These are phyloP conservation scores for Zymoseptoria tritici DNA, from an alignment of 2,329 filamentous ascomycete species.

Conservation along the genomic window DNA sequence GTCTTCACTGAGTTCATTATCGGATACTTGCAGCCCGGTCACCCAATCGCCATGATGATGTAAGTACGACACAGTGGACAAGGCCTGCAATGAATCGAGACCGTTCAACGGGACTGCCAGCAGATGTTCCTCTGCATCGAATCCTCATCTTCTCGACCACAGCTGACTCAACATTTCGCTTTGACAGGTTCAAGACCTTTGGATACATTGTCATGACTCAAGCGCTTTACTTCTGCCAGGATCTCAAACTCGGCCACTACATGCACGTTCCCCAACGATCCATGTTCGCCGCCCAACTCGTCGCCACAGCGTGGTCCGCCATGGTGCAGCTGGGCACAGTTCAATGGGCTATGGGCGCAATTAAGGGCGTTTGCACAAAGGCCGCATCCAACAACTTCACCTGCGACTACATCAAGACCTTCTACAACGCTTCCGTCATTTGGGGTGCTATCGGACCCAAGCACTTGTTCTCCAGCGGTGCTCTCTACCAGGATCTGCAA, in stretches of 20 bases:
- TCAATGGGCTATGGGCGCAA: constrained; percentile 35
- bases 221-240: constrained; percentile 36
- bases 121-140: too few relatives aligned
- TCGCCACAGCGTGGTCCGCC: constrained; percentile 33
- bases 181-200: constrained; percentile 36
- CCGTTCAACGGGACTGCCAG: too few relatives aligned
- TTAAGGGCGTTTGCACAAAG: constrained; percentile 25
- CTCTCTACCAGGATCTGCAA: constrained; percentile 69
- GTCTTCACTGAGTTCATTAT: constrained; percentile 21
- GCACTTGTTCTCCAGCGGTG: constrained; percentile 48
- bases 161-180: too few relatives aligned
- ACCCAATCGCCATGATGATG: constrained; percentile 35
- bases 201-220: constrained; percentile 34
- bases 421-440: constrained; percentile 19
- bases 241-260: constrained; percentile 40
- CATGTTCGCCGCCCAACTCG: constrained; percentile 38
- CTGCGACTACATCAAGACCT: constrained; percentile 15
- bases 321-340: constrained; percentile 37
- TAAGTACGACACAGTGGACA: too few relatives aligned
- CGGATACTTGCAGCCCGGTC: constrained; percentile 20
- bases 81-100: too few relatives aligned
- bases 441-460: constrained; percentile 22
- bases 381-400: constrained; percentile 15
- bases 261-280: constrained; percentile 37
- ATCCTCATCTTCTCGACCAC: too few relatives aligned